Base-by-base conservation (phyloP, 305 asterid genomes). In the Plantago rigida region DNA sequence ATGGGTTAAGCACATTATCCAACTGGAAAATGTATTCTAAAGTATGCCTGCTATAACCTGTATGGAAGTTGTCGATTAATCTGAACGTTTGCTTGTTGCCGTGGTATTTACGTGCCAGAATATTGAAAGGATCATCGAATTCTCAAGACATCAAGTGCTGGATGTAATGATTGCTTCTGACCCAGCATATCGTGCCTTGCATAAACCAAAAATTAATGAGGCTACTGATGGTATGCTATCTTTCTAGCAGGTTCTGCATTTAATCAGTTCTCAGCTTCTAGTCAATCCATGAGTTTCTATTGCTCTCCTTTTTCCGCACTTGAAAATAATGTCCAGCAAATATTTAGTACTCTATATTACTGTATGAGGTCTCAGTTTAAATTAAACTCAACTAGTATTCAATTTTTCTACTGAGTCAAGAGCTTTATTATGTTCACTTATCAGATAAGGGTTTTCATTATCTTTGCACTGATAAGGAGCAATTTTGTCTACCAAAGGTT, bases 111-210 rank as follows among this genome's bases (percentile, higher is more conserved):
- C 58, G 62, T 75, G n/a, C 73, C 84, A 93, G 99, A 78, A 82
- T 68, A 89, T 93, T 74, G 97, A 93, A 77, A 87, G 99, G 84
- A 87, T 93, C 72, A 65, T 84, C 81, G 99, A 93, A 68, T 89
- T 93, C 82, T 79, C 99, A 48, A 84, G 99, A 77, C 96, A 79
- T 81, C 99, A 87, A 75, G 85, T 93, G 60, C 63, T 77, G 79
- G 95, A 85, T 78, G 81, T 85, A 68, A 93, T 89, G 94, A 77
- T 77, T 60, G 87, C 95, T 63, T 82, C 80, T 82, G 99, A 93
- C 87, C 88, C 99, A 69, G 81, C 82, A 50, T 93, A 82, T 70
- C 95, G 95, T 47, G 91, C 97, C 41, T 72, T 87, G 76, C 96
- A 87, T 73, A 93, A 81, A 73, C 97, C 97, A 72, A 79, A 66